phyloP scores from a whole-genome alignment of 2,329 filamentous ascomycete genomes.

The Paecilomyces niveus region DNA sequence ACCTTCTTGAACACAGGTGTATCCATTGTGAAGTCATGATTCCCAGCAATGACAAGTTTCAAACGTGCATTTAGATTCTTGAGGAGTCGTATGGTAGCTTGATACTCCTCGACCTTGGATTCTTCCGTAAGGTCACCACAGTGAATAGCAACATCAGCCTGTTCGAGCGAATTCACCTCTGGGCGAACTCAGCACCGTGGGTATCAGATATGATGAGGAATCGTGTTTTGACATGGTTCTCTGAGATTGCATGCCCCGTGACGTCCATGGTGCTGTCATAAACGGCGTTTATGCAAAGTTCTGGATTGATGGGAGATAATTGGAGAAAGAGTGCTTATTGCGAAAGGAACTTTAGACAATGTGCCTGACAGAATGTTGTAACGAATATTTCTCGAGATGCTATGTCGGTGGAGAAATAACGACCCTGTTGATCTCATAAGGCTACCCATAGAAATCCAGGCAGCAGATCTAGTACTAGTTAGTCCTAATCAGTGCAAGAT shows the following conservation, averaged over 20 bases:
- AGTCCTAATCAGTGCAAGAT: neutral
- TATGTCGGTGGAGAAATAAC: no score
- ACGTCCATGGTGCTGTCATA: neutral
- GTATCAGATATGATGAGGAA: constrained; percentile 44
- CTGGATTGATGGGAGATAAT: neutral
- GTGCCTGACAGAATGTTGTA: no score
- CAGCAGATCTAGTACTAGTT: neutral
- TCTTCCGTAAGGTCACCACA: constrained; percentile 47
- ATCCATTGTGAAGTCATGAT: constrained; percentile 46
- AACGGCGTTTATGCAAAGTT: neutral
- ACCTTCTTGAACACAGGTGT: constrained; percentile 26
- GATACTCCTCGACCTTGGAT: constrained; percentile 37
- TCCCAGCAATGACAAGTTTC: constrained; percentile 50
- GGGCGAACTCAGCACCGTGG: constrained; percentile 24
- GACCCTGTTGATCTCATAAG: neutral
- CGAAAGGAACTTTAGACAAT: no score
- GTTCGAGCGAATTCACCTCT: constrained; percentile 17
- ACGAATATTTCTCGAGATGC: no score
- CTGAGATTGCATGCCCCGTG: neutral
- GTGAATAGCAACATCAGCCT: constrained; percentile 45
- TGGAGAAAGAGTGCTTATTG: no score
- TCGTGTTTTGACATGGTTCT: constrained; percentile 28
- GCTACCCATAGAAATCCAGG: neutral
- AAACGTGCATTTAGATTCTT: constrained; percentile 42
- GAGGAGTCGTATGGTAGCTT: constrained; percentile 37